Evolutionary conservation across 2,329 filamentous ascomycete species (phyloP), one percentile per base, ranked within the genome.

Genomic region (Onygena corvina): DNA sequence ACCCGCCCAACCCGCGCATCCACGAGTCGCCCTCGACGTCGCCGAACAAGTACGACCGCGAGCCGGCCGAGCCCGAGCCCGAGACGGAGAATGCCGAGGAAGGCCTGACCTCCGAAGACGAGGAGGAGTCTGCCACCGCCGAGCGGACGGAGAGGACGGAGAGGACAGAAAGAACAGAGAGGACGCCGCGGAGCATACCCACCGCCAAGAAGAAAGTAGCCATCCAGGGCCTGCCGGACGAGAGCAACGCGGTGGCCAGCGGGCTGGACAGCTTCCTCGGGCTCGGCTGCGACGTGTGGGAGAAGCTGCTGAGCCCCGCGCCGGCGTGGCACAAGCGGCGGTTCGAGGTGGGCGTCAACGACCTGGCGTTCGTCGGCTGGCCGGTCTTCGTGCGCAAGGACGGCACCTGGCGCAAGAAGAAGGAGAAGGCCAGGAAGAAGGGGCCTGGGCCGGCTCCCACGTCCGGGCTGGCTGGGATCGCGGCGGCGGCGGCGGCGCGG

Each of bases 281-380:
- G 1, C 81, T 87, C 50, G 77, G 79, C 2, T 81, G 81, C n/a
- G 79, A 82, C 53, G 84, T 87, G 40, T 76, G 94, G 53, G 86
- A 86, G 58, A 86, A 83, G 55, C 76, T 94, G 45, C 65, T 94
- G 49, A 87, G 84, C 1, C 87, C 88, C 0, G 79, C 79, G 6
- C 74, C 79, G 9, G 77, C 82, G 6, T 87, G 85, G 64, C 83
- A 92, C 67, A 93, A 90, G 69, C 79, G 76, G 57, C 77, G 81
- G 20, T 94, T 94, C 60, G 85, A 94, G 62, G 73, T 94, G 51
- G 84, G 81, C 0, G 72, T 94, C 6, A 86, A 93, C 59, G 83
- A 86, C 40, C 71, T 90, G 34, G 80, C 82, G 50, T 92, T 86
- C 60, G 73, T 93, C 14, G 87, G 87, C 0, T 87, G 86, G 65